Evolutionary conservation across 352 stramenopile genomes (phyloP).

Genomic region (Phytophthora fragariaefolia): DNA sequence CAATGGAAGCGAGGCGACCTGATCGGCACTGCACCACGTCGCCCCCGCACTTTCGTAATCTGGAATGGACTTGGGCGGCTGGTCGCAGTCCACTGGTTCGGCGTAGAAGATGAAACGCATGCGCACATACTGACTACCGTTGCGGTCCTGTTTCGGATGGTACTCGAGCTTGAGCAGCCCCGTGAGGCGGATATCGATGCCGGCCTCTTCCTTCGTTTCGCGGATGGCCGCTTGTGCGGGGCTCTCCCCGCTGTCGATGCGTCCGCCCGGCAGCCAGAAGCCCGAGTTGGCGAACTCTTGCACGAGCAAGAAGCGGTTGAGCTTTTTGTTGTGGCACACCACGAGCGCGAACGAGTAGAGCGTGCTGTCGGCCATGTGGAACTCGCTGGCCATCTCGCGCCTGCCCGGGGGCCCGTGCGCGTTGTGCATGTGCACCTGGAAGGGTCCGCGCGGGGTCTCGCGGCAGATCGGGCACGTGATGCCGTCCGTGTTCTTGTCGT

Average conservation of each 20-base stretch:
- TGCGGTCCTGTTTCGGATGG: constrained; percentile 81
- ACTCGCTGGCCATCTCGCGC: constrained; percentile 85
- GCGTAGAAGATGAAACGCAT: constrained; percentile 90
- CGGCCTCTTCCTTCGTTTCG: constrained; percentile 88
- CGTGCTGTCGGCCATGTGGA: constrained; percentile 71
- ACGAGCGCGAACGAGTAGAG: constrained; percentile 89
- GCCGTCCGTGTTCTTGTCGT: constrained; percentile 79
- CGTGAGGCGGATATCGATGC: constrained; percentile 82
- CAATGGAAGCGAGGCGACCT: constrained; percentile 71
- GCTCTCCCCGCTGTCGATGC: constrained; percentile 84
- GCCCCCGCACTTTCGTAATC: constrained; percentile 87
- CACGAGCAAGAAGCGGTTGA: constrained; percentile 84
- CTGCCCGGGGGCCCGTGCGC: constrained; percentile 78
- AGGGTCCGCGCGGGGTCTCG: constrained; percentile 65
- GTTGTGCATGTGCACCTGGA: constrained; percentile 89
- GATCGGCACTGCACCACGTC: constrained; percentile 77
- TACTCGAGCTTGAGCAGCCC: constrained; percentile 88
- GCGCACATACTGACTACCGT: constrained; percentile 73
- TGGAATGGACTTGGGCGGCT: constrained; percentile 87
- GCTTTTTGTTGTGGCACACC: constrained; percentile 84
- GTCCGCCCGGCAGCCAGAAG: constrained; percentile 82
- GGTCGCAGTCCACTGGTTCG: constrained; percentile 76
- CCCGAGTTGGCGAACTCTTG: constrained; percentile 89
- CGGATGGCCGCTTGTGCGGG: constrained; percentile 76
- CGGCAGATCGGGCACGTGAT: constrained; percentile 80